These are phyloP conservation scores for Pichia exigua DNA, from an alignment of 805 yeast genomes.

Conservation along the genomic window DNA sequence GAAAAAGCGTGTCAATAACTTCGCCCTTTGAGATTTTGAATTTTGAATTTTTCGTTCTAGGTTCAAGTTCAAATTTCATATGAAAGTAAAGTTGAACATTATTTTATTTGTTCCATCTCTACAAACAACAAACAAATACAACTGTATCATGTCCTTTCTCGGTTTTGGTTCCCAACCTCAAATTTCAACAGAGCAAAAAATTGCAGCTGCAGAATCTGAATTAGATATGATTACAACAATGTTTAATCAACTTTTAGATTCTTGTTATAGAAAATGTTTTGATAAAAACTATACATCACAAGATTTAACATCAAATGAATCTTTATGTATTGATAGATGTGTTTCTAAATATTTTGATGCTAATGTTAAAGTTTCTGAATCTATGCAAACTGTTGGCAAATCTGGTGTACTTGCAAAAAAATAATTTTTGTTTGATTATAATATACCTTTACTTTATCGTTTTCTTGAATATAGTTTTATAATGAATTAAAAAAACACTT, in stretches of 20 bases:
- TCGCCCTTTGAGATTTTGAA: neutral
- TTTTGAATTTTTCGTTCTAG: neutral
- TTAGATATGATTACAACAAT: slow-evolving; percentile 95
- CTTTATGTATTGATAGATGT: slow-evolving; percentile 89
- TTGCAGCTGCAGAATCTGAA: slow-evolving; percentile 92
- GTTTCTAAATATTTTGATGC: slow-evolving; percentile 92
- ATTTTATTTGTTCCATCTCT: no score
- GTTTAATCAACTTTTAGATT: slow-evolving; percentile 86
- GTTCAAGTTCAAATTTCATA: neutral
- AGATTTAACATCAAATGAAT: slow-evolving; percentile 70
- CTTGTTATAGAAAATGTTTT: slow-evolving; percentile 86
- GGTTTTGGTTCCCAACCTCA: slow-evolving; percentile 72
- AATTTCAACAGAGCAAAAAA: slow-evolving; percentile 64
- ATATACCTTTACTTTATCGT: slow-evolving; percentile 1
- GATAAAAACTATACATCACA: slow-evolving; percentile 58
- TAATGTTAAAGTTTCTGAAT: slow-evolving; percentile 88
- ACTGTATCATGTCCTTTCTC: slow-evolving; percentile 49
- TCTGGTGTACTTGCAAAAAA: slow-evolving; percentile 26
- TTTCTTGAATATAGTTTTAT: slow-evolving; percentile 7
- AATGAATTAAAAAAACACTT: neutral
- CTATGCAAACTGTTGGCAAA: slow-evolving; percentile 33
- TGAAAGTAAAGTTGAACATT: neutral
- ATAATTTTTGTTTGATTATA: neutral
- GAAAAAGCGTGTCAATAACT: neutral
- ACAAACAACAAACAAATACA: neutral